These are phyloP conservation scores for Carpinus fangiana DNA, from an alignment of 306 rosid genomes.

Conservation along the genomic window DNA sequence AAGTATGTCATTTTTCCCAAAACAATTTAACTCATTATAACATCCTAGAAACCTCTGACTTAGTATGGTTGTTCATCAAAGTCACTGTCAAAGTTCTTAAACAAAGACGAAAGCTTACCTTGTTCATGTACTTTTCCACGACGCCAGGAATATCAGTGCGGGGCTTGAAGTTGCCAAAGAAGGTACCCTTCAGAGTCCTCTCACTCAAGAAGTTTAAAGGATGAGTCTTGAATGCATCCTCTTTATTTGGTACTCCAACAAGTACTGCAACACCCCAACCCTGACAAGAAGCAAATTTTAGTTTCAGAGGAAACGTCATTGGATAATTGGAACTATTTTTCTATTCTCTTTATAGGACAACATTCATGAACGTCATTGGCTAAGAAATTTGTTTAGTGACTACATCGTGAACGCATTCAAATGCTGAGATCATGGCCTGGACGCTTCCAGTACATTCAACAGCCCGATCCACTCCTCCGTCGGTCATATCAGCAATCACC, in stretches of 20 bases:
- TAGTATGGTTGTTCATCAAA: background rate
- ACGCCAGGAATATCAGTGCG: slow-evolving; percentile 76
- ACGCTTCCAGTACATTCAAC: slow-evolving; percentile 85
- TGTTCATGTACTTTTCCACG: slow-evolving; percentile 72
- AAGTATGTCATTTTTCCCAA: background rate
- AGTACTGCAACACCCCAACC: slow-evolving; percentile 98
- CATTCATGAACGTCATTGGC: too few relatives aligned
- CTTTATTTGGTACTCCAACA: slow-evolving; percentile 86
- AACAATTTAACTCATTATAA: too few relatives aligned
- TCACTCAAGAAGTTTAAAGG: slow-evolving; percentile 70
- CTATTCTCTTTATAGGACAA: background rate
- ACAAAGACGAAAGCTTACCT: background rate
- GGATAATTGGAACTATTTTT: background rate
- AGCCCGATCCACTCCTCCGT: slow-evolving; percentile 53
- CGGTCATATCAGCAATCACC: too few relatives aligned
- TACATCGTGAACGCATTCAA: slow-evolving; percentile 93
- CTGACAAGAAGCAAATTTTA: slow-evolving; percentile 31
- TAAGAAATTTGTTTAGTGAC: slow-evolving; percentile 13
- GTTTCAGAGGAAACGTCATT: background rate
- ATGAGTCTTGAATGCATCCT: slow-evolving; percentile 79
- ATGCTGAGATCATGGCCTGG: slow-evolving; percentile 90
- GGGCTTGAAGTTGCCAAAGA: slow-evolving; percentile 89
- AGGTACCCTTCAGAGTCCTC: slow-evolving; percentile 92
- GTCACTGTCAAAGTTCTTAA: too few relatives aligned
- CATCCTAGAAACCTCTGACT: too few relatives aligned